These are phyloP conservation scores for Alloteropsis semialata DNA, from an alignment of 176 grass and related monocot species.

Conservation along the genomic window DNA sequence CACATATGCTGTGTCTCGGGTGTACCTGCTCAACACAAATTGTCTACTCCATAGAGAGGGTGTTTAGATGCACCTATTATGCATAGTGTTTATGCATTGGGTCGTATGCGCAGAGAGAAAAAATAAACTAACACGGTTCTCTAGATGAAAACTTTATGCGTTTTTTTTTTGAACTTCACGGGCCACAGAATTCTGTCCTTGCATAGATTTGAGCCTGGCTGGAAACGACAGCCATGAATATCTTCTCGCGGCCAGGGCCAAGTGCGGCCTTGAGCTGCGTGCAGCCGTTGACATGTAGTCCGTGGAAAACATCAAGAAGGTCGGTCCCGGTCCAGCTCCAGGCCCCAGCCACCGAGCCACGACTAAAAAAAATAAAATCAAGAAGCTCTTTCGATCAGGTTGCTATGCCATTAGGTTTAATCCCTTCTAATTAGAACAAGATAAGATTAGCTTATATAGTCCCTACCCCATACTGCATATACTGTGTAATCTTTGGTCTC, in stretches of 20 bases:
- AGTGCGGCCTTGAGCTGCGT: constrained; percentile 14
- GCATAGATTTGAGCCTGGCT: background rate
- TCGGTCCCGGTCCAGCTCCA: background rate
- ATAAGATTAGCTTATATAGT: background rate
- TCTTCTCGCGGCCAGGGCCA: background rate
- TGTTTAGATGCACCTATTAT: too few relatives aligned
- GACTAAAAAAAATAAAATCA: too few relatives aligned
- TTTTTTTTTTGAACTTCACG: too few relatives aligned
- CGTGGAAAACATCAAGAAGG: background rate
- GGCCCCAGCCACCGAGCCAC: background rate
- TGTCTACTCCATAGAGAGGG: too few relatives aligned
- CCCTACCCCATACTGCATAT: too few relatives aligned
- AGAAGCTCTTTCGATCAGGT: background rate
- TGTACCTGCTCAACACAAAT: background rate
- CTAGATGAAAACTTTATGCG: too few relatives aligned
- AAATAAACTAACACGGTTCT: too few relatives aligned
- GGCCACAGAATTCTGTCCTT: too few relatives aligned
- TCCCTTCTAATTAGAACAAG: background rate
- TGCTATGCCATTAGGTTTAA: background rate
- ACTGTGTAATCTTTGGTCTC: background rate
- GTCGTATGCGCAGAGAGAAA: too few relatives aligned
- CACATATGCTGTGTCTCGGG: background rate
- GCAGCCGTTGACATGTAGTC: constrained; percentile 31
- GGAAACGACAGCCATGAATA: background rate
- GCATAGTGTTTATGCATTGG: too few relatives aligned